A percentile compares a stretch with the other conserved stretches of the same genome.
Evolutionary conservation across 768 basidiomycete genomes (phyloP).

Genomic region (Pleurotus platypus): DNA sequence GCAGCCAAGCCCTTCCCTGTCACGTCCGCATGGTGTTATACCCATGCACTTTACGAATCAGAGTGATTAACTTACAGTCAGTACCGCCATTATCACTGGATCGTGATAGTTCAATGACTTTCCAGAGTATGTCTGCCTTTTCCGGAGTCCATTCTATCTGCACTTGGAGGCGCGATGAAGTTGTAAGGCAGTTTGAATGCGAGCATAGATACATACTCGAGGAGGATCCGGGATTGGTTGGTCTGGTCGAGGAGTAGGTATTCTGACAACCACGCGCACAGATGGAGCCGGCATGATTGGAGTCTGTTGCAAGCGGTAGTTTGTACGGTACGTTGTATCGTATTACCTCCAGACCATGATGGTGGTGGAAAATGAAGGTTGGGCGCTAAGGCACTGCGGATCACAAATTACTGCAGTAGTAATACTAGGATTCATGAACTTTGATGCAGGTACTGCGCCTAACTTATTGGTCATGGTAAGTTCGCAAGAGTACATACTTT

Average conservation of each 20-base stretch:
- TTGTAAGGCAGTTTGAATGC: neutral
- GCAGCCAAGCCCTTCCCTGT: conserved; percentile 82
- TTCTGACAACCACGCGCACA: conserved; percentile 72
- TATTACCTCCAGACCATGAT: too few relatives aligned
- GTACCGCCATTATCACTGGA: conserved; percentile 68
- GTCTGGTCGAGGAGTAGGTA: conserved; percentile 78
- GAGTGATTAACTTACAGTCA: conserved; percentile 58
- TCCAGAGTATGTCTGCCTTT: conserved; percentile 85
- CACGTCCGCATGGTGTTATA: conserved; percentile 6
- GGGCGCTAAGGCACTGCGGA: too few relatives aligned
- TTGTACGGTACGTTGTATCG: too few relatives aligned
- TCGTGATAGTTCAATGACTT: conserved; percentile 77
- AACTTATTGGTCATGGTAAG: too few relatives aligned
- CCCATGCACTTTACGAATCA: neutral
- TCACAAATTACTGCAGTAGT: too few relatives aligned
- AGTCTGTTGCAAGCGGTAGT: too few relatives aligned
- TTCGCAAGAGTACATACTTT: too few relatives aligned
- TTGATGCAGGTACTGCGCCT: too few relatives aligned
- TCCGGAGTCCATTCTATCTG: conserved; percentile 85
- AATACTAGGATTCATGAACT: too few relatives aligned
- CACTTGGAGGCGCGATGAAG: conserved; percentile 11
- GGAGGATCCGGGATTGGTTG: conserved; percentile 64
- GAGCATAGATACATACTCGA: conserved; percentile 42
- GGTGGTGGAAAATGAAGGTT: too few relatives aligned
- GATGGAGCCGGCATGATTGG: conserved; percentile 27